A percentile compares a stretch with the other conserved stretches of the same genome.
Evolutionary conservation across 2,329 filamentous ascomycete species (phyloP).

Genomic region (Colletotrichum theobromicola): DNA sequence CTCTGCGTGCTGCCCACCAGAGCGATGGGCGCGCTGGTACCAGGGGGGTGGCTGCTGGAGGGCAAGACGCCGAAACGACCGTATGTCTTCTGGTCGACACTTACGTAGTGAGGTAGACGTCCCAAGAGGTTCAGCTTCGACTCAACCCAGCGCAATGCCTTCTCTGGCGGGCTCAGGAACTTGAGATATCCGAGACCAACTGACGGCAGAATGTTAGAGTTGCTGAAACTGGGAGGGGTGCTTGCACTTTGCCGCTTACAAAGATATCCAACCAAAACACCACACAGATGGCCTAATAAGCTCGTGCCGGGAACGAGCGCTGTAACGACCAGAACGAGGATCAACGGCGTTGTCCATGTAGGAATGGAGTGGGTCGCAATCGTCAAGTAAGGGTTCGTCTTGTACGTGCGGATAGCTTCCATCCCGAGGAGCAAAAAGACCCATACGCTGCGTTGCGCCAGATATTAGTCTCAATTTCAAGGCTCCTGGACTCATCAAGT

Average conservation of each 20-base stretch:
- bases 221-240: not conserved
- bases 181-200: constrained; percentile 89
- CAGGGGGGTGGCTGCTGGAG: constrained; percentile 45
- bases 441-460: constrained; percentile 71
- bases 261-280: constrained; percentile 82
- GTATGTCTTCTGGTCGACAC: constrained; percentile 94
- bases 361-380: constrained; percentile 73
- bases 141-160: constrained; percentile 86
- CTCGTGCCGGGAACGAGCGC: constrained; percentile 83
- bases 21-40: constrained; percentile 57
- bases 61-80: constrained; percentile 91
- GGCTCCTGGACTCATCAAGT: not conserved
- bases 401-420: constrained; percentile 86
- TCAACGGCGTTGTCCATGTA: constrained; percentile 89
- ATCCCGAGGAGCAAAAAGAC: constrained; percentile 86
- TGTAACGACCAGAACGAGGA: constrained; percentile 74
- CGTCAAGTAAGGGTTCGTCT: constrained; percentile 78
- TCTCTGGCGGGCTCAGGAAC: constrained; percentile 88
- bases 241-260: constrained; percentile 56
- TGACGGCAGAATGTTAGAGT: constrained; percentile 34
- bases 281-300: constrained; percentile 85
- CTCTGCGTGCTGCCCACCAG: constrained; percentile 71
- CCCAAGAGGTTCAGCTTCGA: constrained; percentile 84
- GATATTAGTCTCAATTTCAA: not conserved
- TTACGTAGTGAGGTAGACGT: constrained; percentile 88